Evolutionary conservation across 345 rosid species (phyloP), one percentile per base, ranked within the genome.

Genomic region (Linum tenue): DNA sequence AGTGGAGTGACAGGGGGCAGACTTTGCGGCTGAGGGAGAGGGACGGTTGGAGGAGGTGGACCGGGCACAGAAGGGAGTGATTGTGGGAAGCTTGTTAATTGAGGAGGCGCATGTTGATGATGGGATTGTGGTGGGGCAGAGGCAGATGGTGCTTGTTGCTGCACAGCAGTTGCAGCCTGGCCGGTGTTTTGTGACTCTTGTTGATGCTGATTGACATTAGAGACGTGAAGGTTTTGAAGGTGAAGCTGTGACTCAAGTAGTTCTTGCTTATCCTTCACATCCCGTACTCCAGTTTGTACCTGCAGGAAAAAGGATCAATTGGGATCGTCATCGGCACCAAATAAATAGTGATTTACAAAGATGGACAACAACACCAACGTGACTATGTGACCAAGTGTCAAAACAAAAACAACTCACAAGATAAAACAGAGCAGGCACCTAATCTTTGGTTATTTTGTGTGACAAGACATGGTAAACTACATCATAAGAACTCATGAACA

Each of bases 261-360:
- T 22, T 85, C 96, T 63, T 87, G 96, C 75, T 86, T 92, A 75
- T 87, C 96, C 77, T 82, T 89, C 75, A 92, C 64, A 71, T 73
- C 72, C 38, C 76, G 81, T 5, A 92, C 83, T 69, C 90, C 92
- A 3, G 80, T 72, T 76, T 87, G 96, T 69, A 92, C 92, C 98
- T 92, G 81, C 75, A 69, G 7, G 43, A 39, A 53, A 67, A 55
- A 36, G 59, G 53, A 48, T 48, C 9, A 12, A 17, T 57, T 57
- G 6, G 10, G 38, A 22, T 9, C 53, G 14, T 12, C 11, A 48
- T 48, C 53, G 14, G 53, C 14, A 48, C 53, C 9, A 48, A 9
- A 48, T 9, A 48, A 9, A 48, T 9, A 48, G 53, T 48, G 14
- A 48, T 48, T 12, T 48, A 48, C 14, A 48, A 48, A 48, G 53